Base-by-base conservation (phyloP, 768 basidiomycete species). In the Calvatia gigantea region DNA sequence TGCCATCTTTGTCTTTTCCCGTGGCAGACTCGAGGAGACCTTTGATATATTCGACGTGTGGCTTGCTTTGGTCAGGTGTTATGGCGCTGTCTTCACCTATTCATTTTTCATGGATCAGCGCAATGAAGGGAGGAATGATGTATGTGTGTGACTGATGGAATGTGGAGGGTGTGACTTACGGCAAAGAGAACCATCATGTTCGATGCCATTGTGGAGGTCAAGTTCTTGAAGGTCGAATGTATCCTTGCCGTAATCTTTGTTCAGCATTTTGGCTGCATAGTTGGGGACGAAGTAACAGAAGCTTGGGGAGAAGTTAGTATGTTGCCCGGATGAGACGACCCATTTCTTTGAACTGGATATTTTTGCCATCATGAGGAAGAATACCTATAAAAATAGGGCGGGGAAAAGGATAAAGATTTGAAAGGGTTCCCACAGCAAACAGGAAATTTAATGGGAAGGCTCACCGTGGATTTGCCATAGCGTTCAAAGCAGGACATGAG, bases 401-500 rank as follows among this genome's bases (percentile, higher is more conserved):
- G 27, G 11, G 15, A 15, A 46, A 19, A 17, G 27, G 14, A 9
- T 3, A 28, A 46, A 6, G 15, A 46, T 0, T 14, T 28, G 25
- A 42, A 19, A 19, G 5, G 12, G 0, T 4, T 2, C 35, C 12
- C 27, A 15, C 21, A 15, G 25, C 11, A 14, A 1, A 8, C 3
- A 11, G n/a, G 14, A 21, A 46, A 9, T 41, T 17, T 17, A 21
- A 25, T n/a, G n/a, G 72, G 39, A 4, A 4, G 6, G 57, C 71
- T 29, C 35, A 90, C 90, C 91, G 58, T 92, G 90, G n/a, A 65
- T 92, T 92, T 6, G 90, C 88, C 81, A 93, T 74, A 0, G 87
- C 85, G 60, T 93, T 92, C 56, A 92, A 66, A 11, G 80, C 88
- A 1, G 89, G 89, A 60, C 89, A 91, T 1, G 84, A 80, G 58